Conservation (phyloP, 306 rosid species). For the Inga leiocalycina region DNA sequence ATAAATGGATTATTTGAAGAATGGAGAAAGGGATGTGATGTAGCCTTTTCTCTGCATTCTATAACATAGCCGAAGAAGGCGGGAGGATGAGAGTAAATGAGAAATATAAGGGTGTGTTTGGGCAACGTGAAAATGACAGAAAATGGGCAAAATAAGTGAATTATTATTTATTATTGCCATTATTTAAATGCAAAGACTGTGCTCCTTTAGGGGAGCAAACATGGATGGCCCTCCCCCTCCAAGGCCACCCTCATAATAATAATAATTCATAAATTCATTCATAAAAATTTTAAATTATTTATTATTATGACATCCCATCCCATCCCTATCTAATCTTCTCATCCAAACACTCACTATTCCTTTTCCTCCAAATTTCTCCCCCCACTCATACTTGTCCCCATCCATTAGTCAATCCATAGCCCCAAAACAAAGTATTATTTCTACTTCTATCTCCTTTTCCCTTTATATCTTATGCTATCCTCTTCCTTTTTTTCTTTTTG, state of each 20-base stretch:
- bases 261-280: background rate
- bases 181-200: constrained; percentile 58
- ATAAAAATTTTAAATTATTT: background rate
- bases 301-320: background rate
- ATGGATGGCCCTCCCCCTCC: constrained; percentile 65
- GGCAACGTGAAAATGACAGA: background rate
- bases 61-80: background rate
- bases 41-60: background rate
- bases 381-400: constrained; percentile 44
- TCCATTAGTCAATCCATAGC: constrained; percentile 5
- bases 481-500: constrained; percentile 8
- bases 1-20: background rate
- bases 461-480: background rate
- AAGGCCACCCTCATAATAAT: constrained; percentile 2
- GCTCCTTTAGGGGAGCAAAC: constrained; percentile 97
- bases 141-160: background rate
- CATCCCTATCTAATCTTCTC: background rate
- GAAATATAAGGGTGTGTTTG: background rate
- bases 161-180: background rate
- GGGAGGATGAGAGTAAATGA: background rate
- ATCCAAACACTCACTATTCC: background rate
- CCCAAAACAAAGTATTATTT: constrained; percentile 30
- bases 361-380: constrained; percentile 33
- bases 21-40: background rate
- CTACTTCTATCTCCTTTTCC: background rate